Base-by-base conservation (phyloP, 176 grass and related monocot genomes). In the Cocos nucifera region DNA sequence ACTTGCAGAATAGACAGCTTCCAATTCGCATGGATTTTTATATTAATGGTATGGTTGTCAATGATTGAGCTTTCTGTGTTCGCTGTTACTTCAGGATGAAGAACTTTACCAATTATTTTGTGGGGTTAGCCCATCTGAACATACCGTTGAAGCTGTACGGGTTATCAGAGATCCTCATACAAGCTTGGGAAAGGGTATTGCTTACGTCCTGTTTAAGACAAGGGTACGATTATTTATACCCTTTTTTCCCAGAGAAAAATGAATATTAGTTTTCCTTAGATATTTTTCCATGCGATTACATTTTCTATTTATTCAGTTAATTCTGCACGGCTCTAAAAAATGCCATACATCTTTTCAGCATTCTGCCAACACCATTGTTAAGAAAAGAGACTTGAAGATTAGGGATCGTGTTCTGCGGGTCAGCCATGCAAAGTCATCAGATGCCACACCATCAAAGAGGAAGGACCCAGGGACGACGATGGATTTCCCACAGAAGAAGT, bases 191-290 rank as follows among this genome's bases (percentile, higher is more conserved):
- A 98, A 92, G 82, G 93, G 87, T 26, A 86, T 98, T 1, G 93
- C 84, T 14, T 98, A 98, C 81, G 73, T 92, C 62, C 70, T 98
- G 62, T 92, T 98, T 74, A 98, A 92, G 70, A 89, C 87, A 76
- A 90, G 84, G 93, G 93, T 98, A 92, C 62, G 66, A 56, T 74
- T 52, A 51, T 65, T 58, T 54, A 14, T 50, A 26, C 60, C 44
- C 30, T 22, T 75, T 19, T 65, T 51, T 49, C 35, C 6, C 9
- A 44, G 7, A 10, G 35, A 44, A 44, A 44, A 44, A 44, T 12
- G 5, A 30, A 30, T 30, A 30, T 30, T 6, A 30, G 28, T 30
- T 30, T 6, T 30, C 28, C 28, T 30, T 30, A 25, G 26, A 1
- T 27, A 30, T 30, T 30, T 30, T 4, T 30, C 28, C 28, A 6